Percentiles rank a stretch among this genome's conserved stretches.
phyloP scores from a whole-genome alignment of 1,284 basidiomycete genomes.

The Calocybe gambosa region DNA sequence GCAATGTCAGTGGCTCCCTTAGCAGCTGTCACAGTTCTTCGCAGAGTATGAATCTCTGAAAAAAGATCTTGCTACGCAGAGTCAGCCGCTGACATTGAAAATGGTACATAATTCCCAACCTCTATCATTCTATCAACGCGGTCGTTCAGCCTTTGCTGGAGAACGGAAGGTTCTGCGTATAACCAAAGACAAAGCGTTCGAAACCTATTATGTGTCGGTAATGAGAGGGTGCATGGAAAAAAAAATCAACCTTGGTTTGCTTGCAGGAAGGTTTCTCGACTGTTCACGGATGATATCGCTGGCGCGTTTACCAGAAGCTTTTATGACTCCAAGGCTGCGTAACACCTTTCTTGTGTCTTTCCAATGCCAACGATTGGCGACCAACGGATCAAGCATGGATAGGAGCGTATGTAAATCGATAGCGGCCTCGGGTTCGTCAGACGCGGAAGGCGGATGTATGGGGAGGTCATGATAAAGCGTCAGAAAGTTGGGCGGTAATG shows the following conservation, averaged over 20 bases:
- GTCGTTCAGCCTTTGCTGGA: constrained; percentile 68
- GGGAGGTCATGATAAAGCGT: constrained; percentile 51
- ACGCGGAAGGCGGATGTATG: constrained; percentile 43
- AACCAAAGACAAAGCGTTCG: constrained; percentile 89
- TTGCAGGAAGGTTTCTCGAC: constrained; percentile 33
- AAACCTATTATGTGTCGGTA: constrained; percentile 47
- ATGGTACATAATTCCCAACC: constrained; percentile 35
- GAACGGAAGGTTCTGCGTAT: constrained; percentile 63
- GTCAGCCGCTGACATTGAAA: constrained; percentile 2
- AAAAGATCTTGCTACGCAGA: constrained; percentile 68
- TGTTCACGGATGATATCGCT: constrained; percentile 71
- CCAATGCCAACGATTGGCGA: constrained; percentile 93
- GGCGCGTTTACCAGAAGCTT: constrained; percentile 60
- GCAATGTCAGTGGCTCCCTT: background rate
- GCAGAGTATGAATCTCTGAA: constrained; percentile 68
- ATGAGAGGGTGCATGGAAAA: background rate
- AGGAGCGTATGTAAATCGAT: constrained; percentile 66
- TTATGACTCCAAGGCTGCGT: constrained; percentile 76
- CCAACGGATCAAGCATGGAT: constrained; percentile 62
- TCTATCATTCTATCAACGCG: constrained; percentile 90
- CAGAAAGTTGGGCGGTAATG: constrained; percentile 42
- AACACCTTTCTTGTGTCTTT: constrained; percentile 87
- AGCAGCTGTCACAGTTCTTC: constrained; percentile 26
- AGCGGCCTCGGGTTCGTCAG: constrained; percentile 47
- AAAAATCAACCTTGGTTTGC: constrained; percentile 41